phyloP scores from a whole-genome alignment of 2,329 filamentous ascomycete genomes.

The Blastomyces emzantsi region DNA sequence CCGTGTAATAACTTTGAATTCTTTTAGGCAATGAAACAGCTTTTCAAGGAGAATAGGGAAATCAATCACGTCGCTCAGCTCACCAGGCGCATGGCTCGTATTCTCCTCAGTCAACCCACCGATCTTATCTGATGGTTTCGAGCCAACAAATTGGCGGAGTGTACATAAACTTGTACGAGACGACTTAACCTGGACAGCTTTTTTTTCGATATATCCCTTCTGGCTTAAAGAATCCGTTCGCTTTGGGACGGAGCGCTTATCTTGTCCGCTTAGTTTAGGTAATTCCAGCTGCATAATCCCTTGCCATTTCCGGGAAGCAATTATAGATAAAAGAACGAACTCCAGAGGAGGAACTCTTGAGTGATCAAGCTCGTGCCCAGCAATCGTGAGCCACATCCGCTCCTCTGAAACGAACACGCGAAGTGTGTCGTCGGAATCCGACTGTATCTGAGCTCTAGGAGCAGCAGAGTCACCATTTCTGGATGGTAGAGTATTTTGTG shows the following conservation, averaged over 20 bases:
- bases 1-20: constrained; percentile 44
- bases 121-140: constrained; percentile 6
- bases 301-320: constrained; percentile 45
- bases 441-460: not conserved
- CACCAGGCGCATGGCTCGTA: constrained; percentile 9
- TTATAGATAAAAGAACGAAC: constrained; percentile 50
- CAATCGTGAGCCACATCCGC: constrained; percentile 51
- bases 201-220: constrained; percentile 55
- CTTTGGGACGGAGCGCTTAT: constrained; percentile 56
- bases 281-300: constrained; percentile 53
- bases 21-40: constrained; percentile 42
- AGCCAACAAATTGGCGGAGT: constrained; percentile 40
- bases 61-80: constrained; percentile 33
- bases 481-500: not conserved
- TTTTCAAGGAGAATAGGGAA: constrained; percentile 43
- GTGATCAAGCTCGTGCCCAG: constrained; percentile 51
- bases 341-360: constrained; percentile 46
- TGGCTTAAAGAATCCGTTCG: constrained; percentile 48
- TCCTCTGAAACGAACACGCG: constrained; percentile 46
- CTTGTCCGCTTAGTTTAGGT: constrained; percentile 48
- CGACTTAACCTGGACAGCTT: constrained; percentile 39
- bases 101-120: constrained; percentile 15
- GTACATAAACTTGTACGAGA: constrained; percentile 49
- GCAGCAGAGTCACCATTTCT: not conserved
- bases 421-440: constrained; percentile 15